Percentiles rank a stretch among this genome's conserved stretches.
Conservation (phyloP, 345 rosid species). For the Aquilaria malaccensis region DNA sequence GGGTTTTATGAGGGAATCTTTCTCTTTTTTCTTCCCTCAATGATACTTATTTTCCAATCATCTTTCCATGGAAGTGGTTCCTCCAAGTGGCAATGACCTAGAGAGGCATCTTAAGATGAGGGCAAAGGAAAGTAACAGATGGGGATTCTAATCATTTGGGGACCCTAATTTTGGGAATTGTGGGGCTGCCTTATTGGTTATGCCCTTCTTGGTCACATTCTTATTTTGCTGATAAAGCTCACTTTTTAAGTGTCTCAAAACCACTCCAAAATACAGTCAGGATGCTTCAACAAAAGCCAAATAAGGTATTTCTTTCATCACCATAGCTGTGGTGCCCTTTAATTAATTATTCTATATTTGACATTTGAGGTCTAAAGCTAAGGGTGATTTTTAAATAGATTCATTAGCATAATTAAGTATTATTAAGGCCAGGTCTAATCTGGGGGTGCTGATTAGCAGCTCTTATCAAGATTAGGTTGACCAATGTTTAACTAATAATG, state of each 20-base stretch:
- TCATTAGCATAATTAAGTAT: too few relatives aligned
- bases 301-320: slow-evolving; percentile 10
- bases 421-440: too few relatives aligned
- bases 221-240: slow-evolving; percentile 10
- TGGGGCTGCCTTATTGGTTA: slow-evolving; percentile 12
- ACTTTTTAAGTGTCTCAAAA: slow-evolving; percentile 15
- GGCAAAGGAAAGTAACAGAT: slow-evolving; percentile 20
- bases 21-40: background rate
- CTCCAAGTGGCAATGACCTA: slow-evolving; percentile 24
- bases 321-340: slow-evolving; percentile 1
- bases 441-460: too few relatives aligned
- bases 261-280: slow-evolving; percentile 30
- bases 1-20: slow-evolving; percentile 20
- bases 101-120: slow-evolving; percentile 22
- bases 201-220: background rate
- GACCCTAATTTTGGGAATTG: slow-evolving; percentile 13
- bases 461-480: too few relatives aligned
- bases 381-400: too few relatives aligned
- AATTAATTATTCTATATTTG: background rate
- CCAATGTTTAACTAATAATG: too few relatives aligned
- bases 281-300: slow-evolving; percentile 23
- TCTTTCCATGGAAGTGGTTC: slow-evolving; percentile 8
- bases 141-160: slow-evolving; percentile 26
- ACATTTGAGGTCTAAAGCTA: too few relatives aligned
- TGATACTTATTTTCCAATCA: background rate